Evolutionary conservation across 805 yeast species (phyloP), one percentile per base, ranked within the genome.

Genomic region (Starmerella etchellsii): DNA sequence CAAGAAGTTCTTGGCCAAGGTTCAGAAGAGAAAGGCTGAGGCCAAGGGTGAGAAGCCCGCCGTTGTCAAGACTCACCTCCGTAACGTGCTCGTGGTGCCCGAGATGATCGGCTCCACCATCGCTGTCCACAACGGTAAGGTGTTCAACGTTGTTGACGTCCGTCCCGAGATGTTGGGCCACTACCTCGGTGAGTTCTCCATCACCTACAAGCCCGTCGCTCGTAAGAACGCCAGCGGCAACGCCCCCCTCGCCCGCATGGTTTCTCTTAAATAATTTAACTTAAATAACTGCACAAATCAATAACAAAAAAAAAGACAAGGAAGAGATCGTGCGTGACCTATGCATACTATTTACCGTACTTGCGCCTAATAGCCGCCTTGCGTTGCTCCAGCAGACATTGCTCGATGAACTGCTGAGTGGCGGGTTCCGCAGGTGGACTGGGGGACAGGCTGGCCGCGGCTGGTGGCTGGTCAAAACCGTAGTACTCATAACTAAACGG

Each of bases 131-230:
- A 91, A 91, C 79, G 99, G 99, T 75, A 91, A 91, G 77, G 83
- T 75, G 61, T 91, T 91, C 94, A 88, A 88, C 94, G 81, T 79
- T 62, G 95, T 91, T 69, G 99, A 91, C 72, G 74, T 91, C 73
- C 85, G 75, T 71, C 95, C 98, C 65, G 99, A 91, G 77, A 91
- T 91, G 98, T 87, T 88, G 67, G 97, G 98, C 68, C 95, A 88
- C 81, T 91, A 91, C 93, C 82, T 91, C 64, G 99, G 96, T 75
- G 99, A 91, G 77, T 91, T 91, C 84, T 88, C 98, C 64, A 91
- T 91, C 73, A 76, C 98, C 62, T 91, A 91, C 78, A 82, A 94
- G 70, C 98, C 99, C 67, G 96, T 88, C 68, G 84, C 94, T 78
- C 99, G 93, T 78, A 96, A 96, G 80, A 80, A 52, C 46, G 47